Evolutionary conservation across 805 yeast species (phyloP), one percentile per base, ranked within the genome.

Genomic region (Saturnispora kantuleensis): DNA sequence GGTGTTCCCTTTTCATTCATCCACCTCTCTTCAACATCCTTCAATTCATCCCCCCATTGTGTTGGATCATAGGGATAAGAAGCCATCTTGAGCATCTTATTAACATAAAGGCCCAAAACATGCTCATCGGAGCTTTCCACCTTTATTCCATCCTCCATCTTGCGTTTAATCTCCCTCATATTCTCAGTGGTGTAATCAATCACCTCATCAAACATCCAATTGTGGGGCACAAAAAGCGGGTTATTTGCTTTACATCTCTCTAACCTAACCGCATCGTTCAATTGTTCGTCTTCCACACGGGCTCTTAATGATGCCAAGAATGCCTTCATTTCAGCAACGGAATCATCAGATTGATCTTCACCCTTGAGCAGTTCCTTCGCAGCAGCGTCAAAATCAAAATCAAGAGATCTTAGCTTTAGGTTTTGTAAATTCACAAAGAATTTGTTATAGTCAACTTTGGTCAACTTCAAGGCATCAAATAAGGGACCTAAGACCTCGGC

Each of bases 191-290:
- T 70, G 38, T 66, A 64, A 28, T 74, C 70, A 38, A 85, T 80
- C 1, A 87, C 96, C 49, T 88, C 89, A 44, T 87, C 86, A 44
- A 93, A 67, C 42, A 89, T 80, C 88, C 95, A 86, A 50, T 79
- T 84, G 48, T 90, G 71, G 16, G 96, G 93, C 5, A 84, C 72
- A 56, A 90, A 90, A 31, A 76, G 57, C 3, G 97, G 98, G 56
- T 90, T 93, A 40, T 64, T 66, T 3, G 52, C 43, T 6, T 64
- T 56, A 39, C 87, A 76, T 3, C 67, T 52, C 8, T 47, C 50
- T 4, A 48, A 52, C 41, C 89, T 68, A 10, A 56, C 58, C 4
- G 35, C 47, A 44, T 72, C 74, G 26, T 64, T 56, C 0, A 66
- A 52, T 13, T 55, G 56, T 7, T 68, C 62, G 34, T 53, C 56